Evolutionary conservation across 768 basidiomycete species (phyloP).

Genomic region (Pleurotus eryngii): DNA sequence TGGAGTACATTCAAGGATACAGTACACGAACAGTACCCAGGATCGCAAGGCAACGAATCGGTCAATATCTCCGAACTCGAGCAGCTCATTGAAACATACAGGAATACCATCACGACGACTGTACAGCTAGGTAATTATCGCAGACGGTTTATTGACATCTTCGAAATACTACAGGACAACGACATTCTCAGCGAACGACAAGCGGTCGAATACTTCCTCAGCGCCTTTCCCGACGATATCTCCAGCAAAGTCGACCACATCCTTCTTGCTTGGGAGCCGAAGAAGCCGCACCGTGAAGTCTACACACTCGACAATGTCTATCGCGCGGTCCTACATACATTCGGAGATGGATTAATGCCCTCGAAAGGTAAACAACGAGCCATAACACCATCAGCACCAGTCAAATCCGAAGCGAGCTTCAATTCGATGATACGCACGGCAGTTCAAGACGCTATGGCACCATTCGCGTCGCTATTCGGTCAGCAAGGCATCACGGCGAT

Average conservation of each 20-base stretch:
- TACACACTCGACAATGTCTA: background rate
- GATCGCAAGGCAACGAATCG: background rate
- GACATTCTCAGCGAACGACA: background rate
- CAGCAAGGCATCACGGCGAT: background rate
- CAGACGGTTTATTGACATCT: background rate
- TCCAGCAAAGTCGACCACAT: background rate
- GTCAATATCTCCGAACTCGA: background rate
- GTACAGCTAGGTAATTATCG: background rate
- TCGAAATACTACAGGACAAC: background rate
- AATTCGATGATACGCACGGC: too few relatives aligned
- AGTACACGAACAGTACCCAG: background rate
- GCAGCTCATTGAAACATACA: background rate
- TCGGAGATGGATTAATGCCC: too few relatives aligned
- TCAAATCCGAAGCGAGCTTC: too few relatives aligned
- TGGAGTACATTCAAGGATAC: background rate
- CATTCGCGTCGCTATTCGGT: too few relatives aligned
- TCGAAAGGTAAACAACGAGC: too few relatives aligned
- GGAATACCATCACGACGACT: background rate
- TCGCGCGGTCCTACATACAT: background rate
- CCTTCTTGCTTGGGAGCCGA: background rate
- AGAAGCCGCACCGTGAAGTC: background rate
- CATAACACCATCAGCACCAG: too few relatives aligned
- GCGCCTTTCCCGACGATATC: background rate
- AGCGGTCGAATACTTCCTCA: background rate
- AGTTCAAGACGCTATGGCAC: too few relatives aligned